phyloP scores from a whole-genome alignment of 2,329 filamentous ascomycete genomes.

The Lecanicillium sp. region DNA sequence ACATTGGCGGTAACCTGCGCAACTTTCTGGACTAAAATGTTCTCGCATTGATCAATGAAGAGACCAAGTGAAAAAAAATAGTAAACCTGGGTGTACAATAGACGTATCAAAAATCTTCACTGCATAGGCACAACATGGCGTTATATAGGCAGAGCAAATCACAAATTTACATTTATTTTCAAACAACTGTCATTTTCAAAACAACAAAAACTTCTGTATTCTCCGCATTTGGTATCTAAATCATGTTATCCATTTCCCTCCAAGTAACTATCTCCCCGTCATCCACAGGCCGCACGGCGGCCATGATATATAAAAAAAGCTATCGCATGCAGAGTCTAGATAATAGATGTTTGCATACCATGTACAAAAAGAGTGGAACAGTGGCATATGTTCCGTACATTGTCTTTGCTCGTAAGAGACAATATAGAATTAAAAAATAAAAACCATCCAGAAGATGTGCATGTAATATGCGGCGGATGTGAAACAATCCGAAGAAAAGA shows the following conservation, averaged over 20 bases:
- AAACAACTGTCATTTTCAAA: too few relatives aligned
- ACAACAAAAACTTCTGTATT: background rate
- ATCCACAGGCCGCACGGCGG: background rate
- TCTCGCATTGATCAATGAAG: too few relatives aligned
- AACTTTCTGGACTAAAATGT: slow-evolving; percentile 61
- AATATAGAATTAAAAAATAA: too few relatives aligned
- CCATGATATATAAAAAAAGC: background rate
- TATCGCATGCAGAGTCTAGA: background rate
- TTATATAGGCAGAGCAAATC: background rate
- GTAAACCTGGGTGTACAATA: background rate
- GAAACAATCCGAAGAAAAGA: background rate
- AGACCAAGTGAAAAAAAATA: too few relatives aligned
- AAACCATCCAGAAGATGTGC: too few relatives aligned
- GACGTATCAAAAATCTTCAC: background rate
- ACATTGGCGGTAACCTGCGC: slow-evolving; percentile 79
- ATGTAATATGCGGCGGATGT: too few relatives aligned
- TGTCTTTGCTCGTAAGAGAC: too few relatives aligned
- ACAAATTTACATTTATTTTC: background rate
- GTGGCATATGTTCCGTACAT: too few relatives aligned
- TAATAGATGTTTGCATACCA: background rate
- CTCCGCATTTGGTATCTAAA: slow-evolving; percentile 10
- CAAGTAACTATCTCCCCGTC: background rate
- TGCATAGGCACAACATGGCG: slow-evolving; percentile 5
- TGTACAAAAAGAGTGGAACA: background rate
- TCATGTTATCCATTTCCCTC: background rate